Evolutionary conservation across 768 basidiomycete genomes (phyloP), one percentile per base, ranked within the genome.

Genomic region (Lentinula lateritia): DNA sequence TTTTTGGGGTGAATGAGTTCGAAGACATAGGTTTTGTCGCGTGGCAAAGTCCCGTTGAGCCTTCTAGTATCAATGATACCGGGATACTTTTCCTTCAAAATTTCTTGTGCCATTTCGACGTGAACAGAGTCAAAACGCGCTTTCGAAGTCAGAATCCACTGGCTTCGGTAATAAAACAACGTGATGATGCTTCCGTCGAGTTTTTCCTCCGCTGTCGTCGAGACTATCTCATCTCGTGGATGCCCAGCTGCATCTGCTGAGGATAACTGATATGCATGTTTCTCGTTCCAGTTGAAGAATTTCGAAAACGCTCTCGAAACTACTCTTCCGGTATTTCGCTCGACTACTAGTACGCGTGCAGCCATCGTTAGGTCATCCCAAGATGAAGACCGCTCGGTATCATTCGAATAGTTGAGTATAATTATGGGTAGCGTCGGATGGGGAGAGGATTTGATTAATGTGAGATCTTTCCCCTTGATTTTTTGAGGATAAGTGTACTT

Each of bases 101-200:
- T 35, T 34, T 64, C 63, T 36, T 52, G 8, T 16, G 61, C 61
- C 55, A 50, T 53, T 28, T 58, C 38, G 2, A 64, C 63, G 48
- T 61, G 61, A 13, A 15, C 38, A 18, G 61, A 45, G 6, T 48
- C 42, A 48, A 64, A 64, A 50, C 52, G 52, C 20, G 61, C 18
- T 53, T 64, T 64, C 46, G 61, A 62, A 15, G 55, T 57, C 23
- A 43, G 20, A 9, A 43, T 56, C 63, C 63, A 64, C 32, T 64
- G 39, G 12, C 55, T 53, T 5, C 20, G 61, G 36, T 64, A 64
- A 52, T 46, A 58, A 32, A 64, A 64, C 41, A 64, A 16, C 15
- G 61, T 62, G 54, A 58, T 56, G 28, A 64, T 64, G 55, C 63
- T 64, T 28, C 63, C 63, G 55, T 64, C 63, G 12, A 64, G 43